Conservation (phyloP, 169 alveolate genomes). For the Toxoplasma gondii region DNA sequence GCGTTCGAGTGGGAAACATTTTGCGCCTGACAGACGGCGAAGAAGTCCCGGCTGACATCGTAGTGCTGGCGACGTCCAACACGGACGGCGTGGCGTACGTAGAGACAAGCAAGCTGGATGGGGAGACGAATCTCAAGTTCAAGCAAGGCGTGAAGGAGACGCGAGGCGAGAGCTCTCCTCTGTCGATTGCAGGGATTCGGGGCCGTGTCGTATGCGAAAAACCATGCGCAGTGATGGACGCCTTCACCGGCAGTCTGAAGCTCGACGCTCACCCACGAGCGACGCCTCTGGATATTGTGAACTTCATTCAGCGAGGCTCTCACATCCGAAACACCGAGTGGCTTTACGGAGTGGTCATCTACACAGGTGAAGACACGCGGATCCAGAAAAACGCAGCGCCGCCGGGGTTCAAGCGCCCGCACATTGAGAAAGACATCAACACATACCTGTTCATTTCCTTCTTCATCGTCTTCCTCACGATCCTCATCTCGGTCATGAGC, state of each 20-base stretch:
- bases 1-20: slow-evolving; percentile 92
- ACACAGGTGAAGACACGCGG: slow-evolving; percentile 97
- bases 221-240: slow-evolving; percentile 50
- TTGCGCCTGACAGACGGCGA: slow-evolving; percentile 89
- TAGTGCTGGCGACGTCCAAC: slow-evolving; percentile 88
- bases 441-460: slow-evolving; percentile 48
- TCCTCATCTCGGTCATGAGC: slow-evolving; percentile 60
- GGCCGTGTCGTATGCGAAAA: slow-evolving; percentile 66
- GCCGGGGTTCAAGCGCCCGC: slow-evolving; percentile 42
- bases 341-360: slow-evolving; percentile 93
- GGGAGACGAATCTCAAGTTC: slow-evolving; percentile 94
- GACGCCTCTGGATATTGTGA: slow-evolving; percentile 41
- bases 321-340: slow-evolving; percentile 92
- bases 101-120: slow-evolving; percentile 96
- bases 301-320: slow-evolving; percentile 78
- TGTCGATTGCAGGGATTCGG: slow-evolving; percentile 64
- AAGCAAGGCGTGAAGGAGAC: slow-evolving; percentile 87
- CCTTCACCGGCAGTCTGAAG: slow-evolving; percentile 63
- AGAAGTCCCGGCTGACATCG: slow-evolving; percentile 91
- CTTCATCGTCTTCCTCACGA: slow-evolving; percentile 37
- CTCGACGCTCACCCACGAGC: slow-evolving; percentile 67
- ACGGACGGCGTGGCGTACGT: slow-evolving; percentile 92
- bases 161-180: slow-evolving; percentile 48
- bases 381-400: slow-evolving; percentile 69
- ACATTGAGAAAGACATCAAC: slow-evolving; percentile 59